Base-by-base conservation (phyloP, 345 rosid species). In the Excoecaria cochinchinensis region DNA sequence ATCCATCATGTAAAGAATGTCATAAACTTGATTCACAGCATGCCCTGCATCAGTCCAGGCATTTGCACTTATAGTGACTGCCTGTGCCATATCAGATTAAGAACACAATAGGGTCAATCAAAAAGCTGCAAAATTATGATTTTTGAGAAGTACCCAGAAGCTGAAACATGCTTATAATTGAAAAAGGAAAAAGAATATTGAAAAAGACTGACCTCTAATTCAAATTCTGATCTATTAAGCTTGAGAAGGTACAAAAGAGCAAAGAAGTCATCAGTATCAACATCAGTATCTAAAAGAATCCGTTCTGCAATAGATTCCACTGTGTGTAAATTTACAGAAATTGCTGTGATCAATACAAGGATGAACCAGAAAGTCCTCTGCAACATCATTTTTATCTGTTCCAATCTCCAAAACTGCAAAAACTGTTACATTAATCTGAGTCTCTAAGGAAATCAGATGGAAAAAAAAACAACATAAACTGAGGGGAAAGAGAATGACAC, bases 1-100 rank as follows among this genome's bases (percentile, higher is more conserved):
- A 40, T 61, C 90, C 97, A 94, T 94, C 98, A 94, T 94, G 87
- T 90, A 90, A 71, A 94, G 88, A n/a, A 94, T 24, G 85, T 94
- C 98, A 69, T 94, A 92, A 3, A 92, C 67, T 12, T 94, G 97
- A 77, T 92, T 91, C 88, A 90, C 91, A n/a, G 89, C 83, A 71
- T 94, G 97, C 59, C 98, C 98, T 21, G 93, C 97, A 85, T 91
- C 85, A 5, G 83, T 88, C 99, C 99, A 95, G 11, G 90, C 87
- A 84, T 92, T 95, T 63, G 91, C 67, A 76, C 42, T 91, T 65
- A 92, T 70, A 24, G 97, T 92, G 59, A 95, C 50, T 71, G 88
- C 98, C 98, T 94, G 88, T 76, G 69, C n/a, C 53, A 71, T 44
- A 21, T 67, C 55, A 46, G 38, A 2, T 31, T 31, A 31, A 31